phyloP scores from a whole-genome alignment of 1,139 yeast genomes.

The Debaryomycetaceae sp. region DNA sequence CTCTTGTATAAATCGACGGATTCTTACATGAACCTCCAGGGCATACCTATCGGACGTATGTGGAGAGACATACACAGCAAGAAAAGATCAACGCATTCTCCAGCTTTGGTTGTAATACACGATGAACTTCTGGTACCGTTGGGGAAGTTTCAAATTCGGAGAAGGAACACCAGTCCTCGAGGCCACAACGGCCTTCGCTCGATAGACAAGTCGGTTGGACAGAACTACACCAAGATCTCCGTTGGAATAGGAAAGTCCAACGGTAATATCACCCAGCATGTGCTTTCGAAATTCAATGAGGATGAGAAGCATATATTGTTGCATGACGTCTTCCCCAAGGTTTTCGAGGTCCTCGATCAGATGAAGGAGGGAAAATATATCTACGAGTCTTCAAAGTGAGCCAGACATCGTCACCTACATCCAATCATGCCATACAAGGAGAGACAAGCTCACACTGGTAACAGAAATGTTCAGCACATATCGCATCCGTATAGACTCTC shows the following conservation, averaged over 20 bases:
- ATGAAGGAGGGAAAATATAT: constrained; percentile 30
- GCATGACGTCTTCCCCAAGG: constrained; percentile 35
- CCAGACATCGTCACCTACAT: no score
- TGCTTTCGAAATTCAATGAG: constrained; percentile 45
- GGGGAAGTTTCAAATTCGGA: constrained; percentile 61
- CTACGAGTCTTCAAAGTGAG: constrained; percentile 16
- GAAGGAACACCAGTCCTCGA: constrained; percentile 54
- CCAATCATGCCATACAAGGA: no score
- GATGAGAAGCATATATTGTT: constrained; percentile 33
- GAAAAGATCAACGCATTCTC: constrained; percentile 19
- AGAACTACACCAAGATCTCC: constrained; percentile 52
- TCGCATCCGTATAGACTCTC: no score
- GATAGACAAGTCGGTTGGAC: constrained; percentile 40
- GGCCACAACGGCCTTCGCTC: constrained; percentile 82
- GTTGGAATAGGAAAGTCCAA: constrained; percentile 67
- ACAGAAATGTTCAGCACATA: no score
- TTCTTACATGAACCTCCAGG: constrained; percentile 66
- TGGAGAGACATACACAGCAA: constrained; percentile 34
- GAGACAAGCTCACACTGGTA: no score
- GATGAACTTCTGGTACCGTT: constrained; percentile 68
- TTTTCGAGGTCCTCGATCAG: constrained; percentile 31
- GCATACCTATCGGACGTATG: constrained; percentile 46
- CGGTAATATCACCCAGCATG: constrained; percentile 55
- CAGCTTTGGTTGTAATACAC: constrained; percentile 57
- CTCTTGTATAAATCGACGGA: constrained; percentile 44